These are phyloP conservation scores for Alternaria ethzedia DNA, from an alignment of 2,329 filamentous ascomycete genomes.

Conservation along the genomic window DNA sequence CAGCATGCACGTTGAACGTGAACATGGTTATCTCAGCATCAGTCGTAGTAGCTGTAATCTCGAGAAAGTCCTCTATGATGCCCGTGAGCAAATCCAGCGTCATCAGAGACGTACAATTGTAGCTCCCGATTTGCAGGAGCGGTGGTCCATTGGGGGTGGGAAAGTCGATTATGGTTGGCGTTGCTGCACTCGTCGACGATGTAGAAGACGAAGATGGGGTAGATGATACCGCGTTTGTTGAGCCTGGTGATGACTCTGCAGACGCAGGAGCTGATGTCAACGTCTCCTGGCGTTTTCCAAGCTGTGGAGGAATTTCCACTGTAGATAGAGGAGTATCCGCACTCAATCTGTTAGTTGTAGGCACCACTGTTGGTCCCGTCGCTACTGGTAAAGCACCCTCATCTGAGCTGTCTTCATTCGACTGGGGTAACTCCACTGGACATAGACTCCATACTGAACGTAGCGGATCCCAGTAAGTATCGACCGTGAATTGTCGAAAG, in stretches of 20 bases:
- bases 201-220: constrained; percentile 3
- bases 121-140: constrained; percentile 58
- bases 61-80: constrained; percentile 61
- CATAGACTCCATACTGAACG: constrained; percentile 65
- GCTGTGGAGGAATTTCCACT: constrained; percentile 1
- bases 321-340: constrained; percentile 26
- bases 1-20: constrained; percentile 66
- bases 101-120: constrained; percentile 60
- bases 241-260: not conserved
- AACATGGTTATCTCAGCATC: constrained; percentile 62
- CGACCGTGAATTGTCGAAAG: constrained; percentile 64
- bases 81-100: constrained; percentile 58
- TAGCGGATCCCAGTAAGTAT: constrained; percentile 68
- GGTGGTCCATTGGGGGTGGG: constrained; percentile 32
- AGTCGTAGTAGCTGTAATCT: constrained; percentile 60
- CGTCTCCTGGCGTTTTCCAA: constrained; percentile 20
- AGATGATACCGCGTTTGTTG: not conserved
- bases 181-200: constrained; percentile 17
- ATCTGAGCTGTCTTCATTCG: constrained; percentile 7
- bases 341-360: constrained; percentile 23
- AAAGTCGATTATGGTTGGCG: constrained; percentile 22
- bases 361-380: constrained; percentile 17
- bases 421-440: constrained; percentile 59
- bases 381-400: constrained; percentile 10
- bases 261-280: not conserved